Base-by-base conservation (phyloP, 2,329 filamentous ascomycete genomes). In the Aspergillus ibericus region DNA sequence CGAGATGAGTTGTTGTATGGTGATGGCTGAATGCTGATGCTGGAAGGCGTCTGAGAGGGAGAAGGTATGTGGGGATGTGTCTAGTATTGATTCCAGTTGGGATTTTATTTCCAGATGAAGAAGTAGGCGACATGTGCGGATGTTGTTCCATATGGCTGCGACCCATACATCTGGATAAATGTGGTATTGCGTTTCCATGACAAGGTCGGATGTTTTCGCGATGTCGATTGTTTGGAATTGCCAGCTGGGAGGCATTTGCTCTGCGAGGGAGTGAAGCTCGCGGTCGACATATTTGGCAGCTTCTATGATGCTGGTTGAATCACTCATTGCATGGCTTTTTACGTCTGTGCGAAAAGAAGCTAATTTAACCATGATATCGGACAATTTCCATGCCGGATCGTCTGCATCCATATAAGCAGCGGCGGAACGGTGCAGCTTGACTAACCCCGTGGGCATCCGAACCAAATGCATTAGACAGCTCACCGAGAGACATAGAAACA, bases 101-200 rank as follows among this genome's bases (percentile, higher is more conserved):
- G n/a, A 6, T n/a, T 50, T 51, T 13, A 63, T 60, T 34, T 62
- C 60, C 4, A 42, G 25, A 29, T 62, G 58, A 6, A 63, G 32
- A 10, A 62, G 38, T 13, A 63, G 32, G 29, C 59, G 59, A 34
- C 52, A 63, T 32, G 57, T 54, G n/a, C 58, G 59, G 20, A 62
- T 44, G 42, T 60, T 55, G 36, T 63, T 63, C 59, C 62, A 60
- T 9, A 58, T 52, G 29, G 46, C 57, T 36, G 62, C 48, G 9
- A 56, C 35, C 62, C 62, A 63, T 16, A 55, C 44, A 55, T 63
- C 62, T 1, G 59, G 38, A 35, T 63, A 63, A 34, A 53, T 32
- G 34, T 62, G 59, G 27, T 55, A 53, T 2, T 56, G 47, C 1
- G 48, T 27, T 29, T 22, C 54, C 22, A 54, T 38, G 13, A 57